phyloP scores from a whole-genome alignment of 805 yeast species.

The Saccharomycopsis sp. region DNA sequence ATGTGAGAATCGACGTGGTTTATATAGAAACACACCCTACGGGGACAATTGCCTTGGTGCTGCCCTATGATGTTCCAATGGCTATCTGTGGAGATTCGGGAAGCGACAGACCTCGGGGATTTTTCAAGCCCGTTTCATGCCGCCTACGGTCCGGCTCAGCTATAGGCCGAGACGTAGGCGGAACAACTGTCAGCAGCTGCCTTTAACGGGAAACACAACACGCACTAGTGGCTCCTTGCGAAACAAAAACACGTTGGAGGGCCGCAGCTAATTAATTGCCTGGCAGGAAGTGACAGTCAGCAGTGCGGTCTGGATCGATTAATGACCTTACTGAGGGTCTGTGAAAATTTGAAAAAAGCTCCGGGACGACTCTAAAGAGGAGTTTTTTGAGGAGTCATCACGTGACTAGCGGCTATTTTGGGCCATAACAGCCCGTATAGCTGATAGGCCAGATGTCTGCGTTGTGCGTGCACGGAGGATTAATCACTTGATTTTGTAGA shows the following conservation, averaged over 20 bases:
- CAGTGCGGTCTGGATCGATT: neutral
- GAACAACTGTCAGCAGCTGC: neutral
- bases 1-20: neutral
- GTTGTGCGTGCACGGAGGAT: too few relatives aligned
- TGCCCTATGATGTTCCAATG: neutral
- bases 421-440: neutral
- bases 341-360: neutral
- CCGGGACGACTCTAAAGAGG: neutral
- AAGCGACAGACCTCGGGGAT: conserved; percentile 2
- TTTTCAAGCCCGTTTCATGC: neutral
- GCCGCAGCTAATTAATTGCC: neutral
- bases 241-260: neutral
- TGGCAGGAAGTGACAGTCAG: neutral
- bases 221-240: neutral
- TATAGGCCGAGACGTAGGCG: neutral
- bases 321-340: neutral
- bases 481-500: too few relatives aligned
- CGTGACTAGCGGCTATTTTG: neutral
- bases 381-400: neutral
- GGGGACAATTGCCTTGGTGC: neutral
- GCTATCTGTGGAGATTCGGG: neutral
- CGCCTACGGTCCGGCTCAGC: too few relatives aligned
- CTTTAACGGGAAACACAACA: neutral
- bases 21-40: neutral
- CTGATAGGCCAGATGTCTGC: neutral